A percentile compares a stretch with the other conserved stretches of the same genome.
These are phyloP conservation scores for Chrysanthemum seticuspe DNA, from an alignment of 129 eudicot species.

Conservation along the genomic window DNA sequence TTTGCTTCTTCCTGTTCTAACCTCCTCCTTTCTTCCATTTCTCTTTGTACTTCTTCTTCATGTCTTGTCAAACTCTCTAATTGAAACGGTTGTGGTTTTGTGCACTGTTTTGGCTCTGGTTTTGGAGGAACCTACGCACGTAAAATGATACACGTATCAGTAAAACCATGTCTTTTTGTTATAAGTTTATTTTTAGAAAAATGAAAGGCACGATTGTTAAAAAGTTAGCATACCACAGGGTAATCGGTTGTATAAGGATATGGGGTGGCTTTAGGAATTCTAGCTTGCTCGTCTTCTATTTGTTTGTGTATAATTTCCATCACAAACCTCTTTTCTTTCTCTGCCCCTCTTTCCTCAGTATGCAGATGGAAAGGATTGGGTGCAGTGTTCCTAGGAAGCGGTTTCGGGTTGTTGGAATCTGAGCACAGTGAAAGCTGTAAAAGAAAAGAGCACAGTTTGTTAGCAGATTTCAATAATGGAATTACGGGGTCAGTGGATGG, in stretches of 20 bases:
- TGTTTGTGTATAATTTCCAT: constrained; percentile 10
- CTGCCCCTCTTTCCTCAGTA: no score
- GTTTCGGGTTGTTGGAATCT: no score
- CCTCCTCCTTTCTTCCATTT: constrained; percentile 78
- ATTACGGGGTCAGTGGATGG: neutral
- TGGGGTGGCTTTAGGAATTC: neutral
- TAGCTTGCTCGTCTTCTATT: no score
- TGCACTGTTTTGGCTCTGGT: constrained; percentile 87
- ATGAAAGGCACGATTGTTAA: no score
- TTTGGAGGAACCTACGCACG: constrained; percentile 61
- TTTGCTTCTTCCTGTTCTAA: constrained; percentile 77
- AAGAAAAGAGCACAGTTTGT: constrained; percentile 12
- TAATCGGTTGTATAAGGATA: no score
- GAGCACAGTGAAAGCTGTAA: constrained; percentile 48
- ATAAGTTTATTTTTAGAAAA: constrained; percentile 39
- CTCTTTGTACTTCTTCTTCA: constrained; percentile 79
- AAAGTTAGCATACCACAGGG: no score
- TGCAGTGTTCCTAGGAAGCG: no score
- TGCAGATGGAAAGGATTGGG: constrained; percentile 50
- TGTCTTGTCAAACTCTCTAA: constrained; percentile 84
- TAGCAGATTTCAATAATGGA: neutral
- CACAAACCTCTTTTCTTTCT: no score
- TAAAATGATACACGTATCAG: neutral
- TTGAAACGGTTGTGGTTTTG: constrained; percentile 85
- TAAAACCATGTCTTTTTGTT: constrained; percentile 1